These are phyloP conservation scores for Pisolithus albus DNA, from an alignment of 768 basidiomycete species.

Conservation along the genomic window DNA sequence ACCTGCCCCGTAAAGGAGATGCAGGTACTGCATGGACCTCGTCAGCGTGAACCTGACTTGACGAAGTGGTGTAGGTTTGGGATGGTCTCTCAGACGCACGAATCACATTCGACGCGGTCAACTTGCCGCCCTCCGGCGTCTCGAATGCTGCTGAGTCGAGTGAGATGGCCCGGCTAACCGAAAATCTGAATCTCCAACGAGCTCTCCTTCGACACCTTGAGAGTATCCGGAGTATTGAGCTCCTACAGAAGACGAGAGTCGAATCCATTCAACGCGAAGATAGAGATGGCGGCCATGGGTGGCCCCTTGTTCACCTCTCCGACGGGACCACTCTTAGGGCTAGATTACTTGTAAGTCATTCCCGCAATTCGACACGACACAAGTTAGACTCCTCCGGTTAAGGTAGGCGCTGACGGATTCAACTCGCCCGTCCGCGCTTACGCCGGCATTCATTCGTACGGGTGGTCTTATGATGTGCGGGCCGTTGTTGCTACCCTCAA, in stretches of 20 bases:
- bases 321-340: conserved; percentile 60
- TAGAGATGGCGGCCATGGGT: conserved; percentile 46
- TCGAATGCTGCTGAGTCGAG: conserved; percentile 20
- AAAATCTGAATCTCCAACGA: conserved; percentile 90
- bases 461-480: conserved; percentile 86
- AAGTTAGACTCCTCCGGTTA: conserved; percentile 1
- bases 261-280: conserved; percentile 48
- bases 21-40: conserved; percentile 47
- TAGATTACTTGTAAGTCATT: conserved; percentile 58
- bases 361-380: not conserved
- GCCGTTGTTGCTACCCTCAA: conserved; percentile 85
- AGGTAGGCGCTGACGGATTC: conserved; percentile 94
- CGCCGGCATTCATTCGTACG: conserved; percentile 79
- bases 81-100: conserved; percentile 82
- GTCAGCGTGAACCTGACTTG: not conserved
- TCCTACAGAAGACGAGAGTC: conserved; percentile 74
- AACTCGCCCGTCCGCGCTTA: conserved; percentile 90
- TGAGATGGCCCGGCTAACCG: conserved; percentile 79
- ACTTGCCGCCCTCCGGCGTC: conserved; percentile 24
- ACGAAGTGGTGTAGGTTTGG: conserved; percentile 60
- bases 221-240: conserved; percentile 42
- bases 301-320: conserved; percentile 76
- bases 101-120: conserved; percentile 59
- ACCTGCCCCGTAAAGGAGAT: conserved; percentile 77
- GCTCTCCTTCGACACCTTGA: conserved; percentile 66